Base-by-base conservation (phyloP, 2,329 filamentous ascomycete genomes). In the Coniosporium tulheliwenetii region DNA sequence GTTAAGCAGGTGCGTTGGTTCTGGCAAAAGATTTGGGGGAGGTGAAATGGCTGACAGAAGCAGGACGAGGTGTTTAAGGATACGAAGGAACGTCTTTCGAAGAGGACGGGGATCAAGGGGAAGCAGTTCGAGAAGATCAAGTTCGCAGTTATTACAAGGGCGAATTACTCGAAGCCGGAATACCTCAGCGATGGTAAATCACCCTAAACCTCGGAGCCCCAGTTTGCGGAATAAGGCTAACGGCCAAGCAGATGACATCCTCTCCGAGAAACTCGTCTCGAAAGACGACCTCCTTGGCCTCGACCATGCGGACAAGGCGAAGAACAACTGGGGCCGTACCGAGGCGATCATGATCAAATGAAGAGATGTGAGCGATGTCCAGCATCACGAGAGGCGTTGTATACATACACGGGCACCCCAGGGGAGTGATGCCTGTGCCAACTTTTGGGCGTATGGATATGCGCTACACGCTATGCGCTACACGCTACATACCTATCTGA, bases 61-160 rank as follows among this genome's bases (percentile, higher is more conserved):
- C 39, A 89, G 77, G 83, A 78, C 41, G 91, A 98, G 59, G 69
- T 71, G 33, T 96, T 98, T 62, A 78, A 77, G 43, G 85, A 96
- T 30, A 95, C 87, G 36, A 95, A 89, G 66, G 85, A 93, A 63
- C 78, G 91, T n/a, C 68, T 98, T 3, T 87, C 91, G 50, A 89
- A 87, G 60, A 74, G 89, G 44, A 94, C 85, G 1, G 87, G 87
- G 19, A 79, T 98, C 64, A 95, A 95, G 63, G 93, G 91, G 60
- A 98, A 98, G 69, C 85, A 85, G 48, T 87, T 98, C 50, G 89
- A 98, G 61, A 96, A 96, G 70, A 91, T 98, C 61, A 95, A 93
- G 62, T 95, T 98, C 66, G 83, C 86, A 5, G 63, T 93, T 30
- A 73, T 95, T 30, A 48, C 39, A 69, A 78, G 58, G 70, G 63